phyloP scores from a whole-genome alignment of 176 grass and related monocot species.

The Thinopyrum elongatum region DNA sequence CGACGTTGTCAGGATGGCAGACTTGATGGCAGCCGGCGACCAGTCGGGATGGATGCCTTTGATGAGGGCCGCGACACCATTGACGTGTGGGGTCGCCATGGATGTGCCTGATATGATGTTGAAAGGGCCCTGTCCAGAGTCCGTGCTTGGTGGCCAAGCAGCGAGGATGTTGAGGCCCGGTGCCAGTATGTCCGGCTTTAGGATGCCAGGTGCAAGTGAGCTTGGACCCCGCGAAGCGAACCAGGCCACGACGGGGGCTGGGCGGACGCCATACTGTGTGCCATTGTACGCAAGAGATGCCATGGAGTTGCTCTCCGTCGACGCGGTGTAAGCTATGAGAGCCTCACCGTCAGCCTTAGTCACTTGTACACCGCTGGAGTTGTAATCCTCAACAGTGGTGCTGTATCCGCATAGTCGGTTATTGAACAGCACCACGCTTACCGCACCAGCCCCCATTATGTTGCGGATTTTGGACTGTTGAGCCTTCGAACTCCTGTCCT shows the following conservation, averaged over 20 bases:
- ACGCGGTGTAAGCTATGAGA: background rate
- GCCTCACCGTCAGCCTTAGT: background rate
- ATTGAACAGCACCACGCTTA: constrained; percentile 28
- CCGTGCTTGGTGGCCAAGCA: constrained; percentile 9
- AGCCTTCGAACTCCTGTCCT: background rate
- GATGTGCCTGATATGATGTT: constrained; percentile 50
- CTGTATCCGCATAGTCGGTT: background rate
- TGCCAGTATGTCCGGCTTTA: constrained; percentile 56
- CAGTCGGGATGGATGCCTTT: constrained; percentile 35
- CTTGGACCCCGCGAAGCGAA: constrained; percentile 58
- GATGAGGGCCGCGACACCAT: constrained; percentile 40
- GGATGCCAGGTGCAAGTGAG: background rate
- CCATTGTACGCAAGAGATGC: background rate
- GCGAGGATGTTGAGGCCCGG: constrained; percentile 61
- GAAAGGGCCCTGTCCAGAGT: background rate
- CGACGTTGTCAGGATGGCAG: constrained; percentile 50
- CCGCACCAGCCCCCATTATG: background rate
- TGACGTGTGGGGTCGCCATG: constrained; percentile 52
- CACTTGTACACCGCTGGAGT: constrained; percentile 12
- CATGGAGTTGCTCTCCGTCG: background rate
- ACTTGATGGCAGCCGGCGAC: constrained; percentile 39
- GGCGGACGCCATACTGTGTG: constrained; percentile 15
- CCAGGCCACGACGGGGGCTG: constrained; percentile 6
- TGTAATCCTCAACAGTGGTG: constrained; percentile 7
- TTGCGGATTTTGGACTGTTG: background rate